phyloP scores from a whole-genome alignment of 768 basidiomycete species.

The Tubosaeta sp. region DNA sequence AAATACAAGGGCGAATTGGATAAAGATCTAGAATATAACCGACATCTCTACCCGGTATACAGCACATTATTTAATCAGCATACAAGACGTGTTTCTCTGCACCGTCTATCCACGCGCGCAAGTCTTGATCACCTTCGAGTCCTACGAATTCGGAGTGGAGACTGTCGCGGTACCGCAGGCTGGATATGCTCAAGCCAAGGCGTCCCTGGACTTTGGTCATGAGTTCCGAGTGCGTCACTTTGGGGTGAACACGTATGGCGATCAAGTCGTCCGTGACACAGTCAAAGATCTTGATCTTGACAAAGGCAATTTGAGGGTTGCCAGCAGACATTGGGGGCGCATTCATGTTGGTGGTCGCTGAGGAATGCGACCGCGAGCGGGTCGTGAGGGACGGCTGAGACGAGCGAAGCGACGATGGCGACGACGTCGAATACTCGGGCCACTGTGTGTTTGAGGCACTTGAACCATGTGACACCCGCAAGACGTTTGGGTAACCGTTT shows the following conservation, averaged over 20 bases:
- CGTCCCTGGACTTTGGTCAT: constrained; percentile 90
- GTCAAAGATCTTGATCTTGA: constrained; percentile 99
- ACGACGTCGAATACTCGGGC: constrained; percentile 33
- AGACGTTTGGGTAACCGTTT: constrained; percentile 15
- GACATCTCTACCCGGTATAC: constrained; percentile 9
- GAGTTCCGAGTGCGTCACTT: constrained; percentile 78
- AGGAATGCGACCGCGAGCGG: constrained; percentile 58
- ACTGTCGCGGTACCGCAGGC: constrained; percentile 74
- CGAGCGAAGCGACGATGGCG: constrained; percentile 47
- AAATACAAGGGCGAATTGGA: constrained; percentile 19
- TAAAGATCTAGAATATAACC: constrained; percentile 29
- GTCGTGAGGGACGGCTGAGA: constrained; percentile 49
- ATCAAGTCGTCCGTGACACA: constrained; percentile 91
- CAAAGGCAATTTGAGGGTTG: constrained; percentile 80
- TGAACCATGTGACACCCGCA: constrained; percentile 31
- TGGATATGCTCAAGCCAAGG: constrained; percentile 67
- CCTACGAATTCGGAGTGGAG: constrained; percentile 59
- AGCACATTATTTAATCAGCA: constrained; percentile 55
- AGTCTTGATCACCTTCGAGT: constrained; percentile 57
- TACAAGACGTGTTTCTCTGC: constrained; percentile 83
- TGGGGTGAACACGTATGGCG: constrained; percentile 94
- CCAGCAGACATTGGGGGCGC: constrained; percentile 71
- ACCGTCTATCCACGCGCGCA: constrained; percentile 70
- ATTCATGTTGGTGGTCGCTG: constrained; percentile 47
- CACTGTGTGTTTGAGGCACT: constrained; percentile 24